phyloP scores from a whole-genome alignment of 441 rosid species.

The Breynia disticha region DNA sequence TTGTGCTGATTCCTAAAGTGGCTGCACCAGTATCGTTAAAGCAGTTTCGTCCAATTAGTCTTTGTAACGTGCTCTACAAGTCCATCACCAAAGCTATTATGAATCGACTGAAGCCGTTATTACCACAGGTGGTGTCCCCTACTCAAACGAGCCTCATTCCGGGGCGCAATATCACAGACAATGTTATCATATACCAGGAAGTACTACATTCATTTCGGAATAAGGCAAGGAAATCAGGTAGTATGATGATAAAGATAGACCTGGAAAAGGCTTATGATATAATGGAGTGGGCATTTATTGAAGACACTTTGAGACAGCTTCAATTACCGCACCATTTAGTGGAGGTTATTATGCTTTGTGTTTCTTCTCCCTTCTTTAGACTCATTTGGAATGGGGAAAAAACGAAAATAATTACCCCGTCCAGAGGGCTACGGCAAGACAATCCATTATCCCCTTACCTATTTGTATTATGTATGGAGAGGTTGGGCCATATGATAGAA shows the following conservation, averaged over 20 bases:
- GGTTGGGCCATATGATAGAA: neutral
- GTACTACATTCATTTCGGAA: neutral
- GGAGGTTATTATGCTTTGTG: neutral
- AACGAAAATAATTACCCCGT: neutral
- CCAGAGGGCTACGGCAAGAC: neutral
- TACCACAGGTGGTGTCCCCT: too few species aligned
- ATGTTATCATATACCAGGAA: neutral
- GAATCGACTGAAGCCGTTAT: neutral
- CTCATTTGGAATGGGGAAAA: neutral
- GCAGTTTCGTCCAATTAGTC: neutral
- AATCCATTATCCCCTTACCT: neutral
- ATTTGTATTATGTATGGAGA: neutral
- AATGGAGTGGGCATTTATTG: neutral
- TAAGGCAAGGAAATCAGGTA: neutral
- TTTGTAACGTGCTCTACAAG: neutral
- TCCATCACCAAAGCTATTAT: neutral
- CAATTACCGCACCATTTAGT: too few species aligned
- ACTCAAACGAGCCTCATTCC: neutral
- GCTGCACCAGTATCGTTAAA: neutral
- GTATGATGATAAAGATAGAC: neutral
- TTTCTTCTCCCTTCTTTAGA: too few species aligned
- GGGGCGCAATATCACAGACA: neutral
- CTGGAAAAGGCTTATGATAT: slow-evolving; percentile 1
- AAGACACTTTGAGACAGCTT: neutral
- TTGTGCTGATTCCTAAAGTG: too few species aligned